Base-by-base conservation (phyloP, 495 filamentous ascomycete species). In the Podospora anserina region DNA sequence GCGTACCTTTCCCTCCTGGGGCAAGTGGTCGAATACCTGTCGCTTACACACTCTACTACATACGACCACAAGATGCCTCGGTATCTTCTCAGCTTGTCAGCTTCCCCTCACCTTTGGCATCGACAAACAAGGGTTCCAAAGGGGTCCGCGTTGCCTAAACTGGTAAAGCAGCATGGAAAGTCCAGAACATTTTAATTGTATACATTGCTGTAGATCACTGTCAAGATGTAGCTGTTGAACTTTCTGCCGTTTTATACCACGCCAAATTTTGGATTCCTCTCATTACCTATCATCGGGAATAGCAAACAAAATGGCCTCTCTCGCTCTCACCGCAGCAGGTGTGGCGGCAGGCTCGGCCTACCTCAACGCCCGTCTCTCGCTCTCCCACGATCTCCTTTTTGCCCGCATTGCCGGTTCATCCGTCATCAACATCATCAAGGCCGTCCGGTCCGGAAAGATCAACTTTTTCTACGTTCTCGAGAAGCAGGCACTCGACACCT, bases 401-500 rank as follows among this genome's bases (percentile, higher is more conserved):
- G 72, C 96, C 60, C 78, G 75, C 61, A 80, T 84, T 54, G 65
- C 83, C 32, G 61, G 84, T 34, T 76, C 75, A 20, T 75, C 82
- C 34, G 67, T 74, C 18, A 11, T 87, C 34, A 77, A 77, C 7
- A 71, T 84, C 16, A 69, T 75, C 28, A 77, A 79, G 9, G 78
- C 78, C 32, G 79, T 87, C 61, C 83, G 81, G n/a, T 79, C 81
- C 0, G 90, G 89, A 73, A 79, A 81, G 34, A 49, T 91, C 69
- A 96, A 89, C 76, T 71, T 87, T 57, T 99, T 97, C 82, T 96
- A 97, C 78, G 62, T 79, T 18, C 84, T 99, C 55, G 95, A 97
- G 73, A 70, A 82, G 28, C 78, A 83, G 39, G 93, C 93, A 4
- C 80, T 82, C n/a, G 73, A 83, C 55, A 77, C 84, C 18, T 75